Evolutionary conservation across 352 stramenopile genomes (phyloP), one percentile per base, ranked within the genome.

Genomic region (Pythium brachiatum): DNA sequence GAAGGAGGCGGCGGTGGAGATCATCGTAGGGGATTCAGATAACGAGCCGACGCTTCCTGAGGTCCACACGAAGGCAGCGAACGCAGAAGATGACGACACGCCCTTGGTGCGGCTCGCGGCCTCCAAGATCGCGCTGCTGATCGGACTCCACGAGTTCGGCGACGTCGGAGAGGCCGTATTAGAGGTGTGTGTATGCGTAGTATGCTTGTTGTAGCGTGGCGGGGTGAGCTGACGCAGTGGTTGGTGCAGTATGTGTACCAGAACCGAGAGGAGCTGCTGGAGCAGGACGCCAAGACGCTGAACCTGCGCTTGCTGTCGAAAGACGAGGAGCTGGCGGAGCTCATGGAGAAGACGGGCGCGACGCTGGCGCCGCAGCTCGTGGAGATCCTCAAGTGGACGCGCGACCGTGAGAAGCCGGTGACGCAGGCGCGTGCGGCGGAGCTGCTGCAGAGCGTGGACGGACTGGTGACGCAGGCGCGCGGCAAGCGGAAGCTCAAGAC

Each of bases 71-170:
- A 39, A 8, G 34, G 3, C 34, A 3, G 9, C 5, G 34, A 18
- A 8, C 7, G 26, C 34, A 5, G 27, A 39, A 2, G 44, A 58
- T 4, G 29, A 57, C 1, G 53, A 51, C 2, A 1, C 2, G 7
- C 12, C 41, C 13, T 62, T 82, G 26, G 68, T 91, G 54, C 84
- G 76, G 53, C 80, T 87, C 46, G 83, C 82, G 32, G 84, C 84
- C 47, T 92, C 82, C 27, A 88, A 86, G 48, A 77, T 94, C 44
- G 84, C 84, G 48, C 70, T 81, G 7, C 68, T 89, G 27, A 71
- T 83, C 31, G 82, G 84, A 31, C 72, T 94, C 36, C 84, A 93
- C 57, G 84, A 89, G 64, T 93, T 80, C 53, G 80, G 78, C 1
- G 75, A 91, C 55, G 51, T 79, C 2, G 53, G 68, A 1, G 81